These are phyloP conservation scores for Fraxinus sp. DNA, from an alignment of 305 asterid genomes.

Conservation along the genomic window DNA sequence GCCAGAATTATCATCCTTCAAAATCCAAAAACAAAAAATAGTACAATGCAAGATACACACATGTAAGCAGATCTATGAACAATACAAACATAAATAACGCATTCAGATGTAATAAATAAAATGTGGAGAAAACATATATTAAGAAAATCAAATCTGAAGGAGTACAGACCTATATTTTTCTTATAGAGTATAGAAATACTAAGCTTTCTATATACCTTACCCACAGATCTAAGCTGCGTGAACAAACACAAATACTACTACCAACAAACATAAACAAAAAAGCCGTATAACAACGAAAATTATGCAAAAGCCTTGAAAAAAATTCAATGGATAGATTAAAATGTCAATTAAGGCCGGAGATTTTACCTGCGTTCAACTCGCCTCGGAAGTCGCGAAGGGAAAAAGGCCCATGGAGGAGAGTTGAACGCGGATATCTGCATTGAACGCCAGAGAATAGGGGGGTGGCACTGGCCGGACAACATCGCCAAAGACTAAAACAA, in stretches of 20 bases:
- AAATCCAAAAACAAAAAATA: neutral
- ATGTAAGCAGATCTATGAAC: slow-evolving; percentile 16
- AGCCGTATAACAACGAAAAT: slow-evolving; percentile 15
- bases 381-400: slow-evolving; percentile 23
- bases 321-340: neutral
- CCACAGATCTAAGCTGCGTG: slow-evolving; percentile 17
- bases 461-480: no score
- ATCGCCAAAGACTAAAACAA: no score
- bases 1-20: neutral
- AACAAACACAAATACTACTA: slow-evolving; percentile 14
- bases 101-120: slow-evolving; percentile 16
- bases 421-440: slow-evolving; percentile 30
- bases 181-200: neutral
- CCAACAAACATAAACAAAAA: neutral
- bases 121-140: neutral
- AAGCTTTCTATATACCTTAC: neutral
- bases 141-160: slow-evolving; percentile 14
- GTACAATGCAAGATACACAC: neutral
- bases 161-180: slow-evolving; percentile 15
- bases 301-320: slow-evolving; percentile 27
- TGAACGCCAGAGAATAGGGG: slow-evolving; percentile 15
- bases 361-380: slow-evolving; percentile 43
- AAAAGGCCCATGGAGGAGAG: slow-evolving; percentile 31
- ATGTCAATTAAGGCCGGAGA: neutral
- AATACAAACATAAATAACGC: neutral